Evolutionary conservation across 495 filamentous ascomycete genomes (phyloP).

Genomic region (Aspergillus panamensis): DNA sequence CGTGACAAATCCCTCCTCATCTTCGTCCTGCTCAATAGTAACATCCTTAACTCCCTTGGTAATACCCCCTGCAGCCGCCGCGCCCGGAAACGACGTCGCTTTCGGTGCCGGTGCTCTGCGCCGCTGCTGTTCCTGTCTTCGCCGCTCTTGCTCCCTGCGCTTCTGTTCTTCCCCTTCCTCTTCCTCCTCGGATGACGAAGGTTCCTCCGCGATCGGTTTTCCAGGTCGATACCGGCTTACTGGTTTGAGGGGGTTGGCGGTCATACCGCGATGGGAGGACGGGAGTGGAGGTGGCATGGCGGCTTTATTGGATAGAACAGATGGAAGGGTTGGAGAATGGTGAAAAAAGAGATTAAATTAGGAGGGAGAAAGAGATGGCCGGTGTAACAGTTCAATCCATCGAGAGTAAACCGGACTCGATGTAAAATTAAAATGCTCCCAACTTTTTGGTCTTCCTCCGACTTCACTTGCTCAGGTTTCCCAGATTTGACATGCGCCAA

Average conservation of each 20-base stretch:
- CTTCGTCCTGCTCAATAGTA: constrained; percentile 40
- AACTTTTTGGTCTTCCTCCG: too few species aligned
- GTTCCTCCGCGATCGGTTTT: constrained; percentile 68
- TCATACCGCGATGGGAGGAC: constrained; percentile 75
- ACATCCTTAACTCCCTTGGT: constrained; percentile 29
- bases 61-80: constrained; percentile 36
- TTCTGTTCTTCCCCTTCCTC: constrained; percentile 47
- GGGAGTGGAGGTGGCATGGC: constrained; percentile 63
- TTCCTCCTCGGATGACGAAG: constrained; percentile 60
- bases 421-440: too few species aligned
- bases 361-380: background rate
- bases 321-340: background rate
- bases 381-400: background rate
- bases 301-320: constrained; percentile 11
- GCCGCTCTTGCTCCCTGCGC: constrained; percentile 32
- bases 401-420: too few species aligned
- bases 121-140: constrained; percentile 30
- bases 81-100: constrained; percentile 59
- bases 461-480: background rate
- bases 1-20: constrained; percentile 75
- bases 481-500: constrained; percentile 10
- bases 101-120: constrained; percentile 50
- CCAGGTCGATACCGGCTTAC: constrained; percentile 71
- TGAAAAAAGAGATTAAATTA: background rate
- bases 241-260: constrained; percentile 80